These are phyloP conservation scores for Beauveria varroae DNA, from an alignment of 2,329 filamentous ascomycete species.

Conservation along the genomic window DNA sequence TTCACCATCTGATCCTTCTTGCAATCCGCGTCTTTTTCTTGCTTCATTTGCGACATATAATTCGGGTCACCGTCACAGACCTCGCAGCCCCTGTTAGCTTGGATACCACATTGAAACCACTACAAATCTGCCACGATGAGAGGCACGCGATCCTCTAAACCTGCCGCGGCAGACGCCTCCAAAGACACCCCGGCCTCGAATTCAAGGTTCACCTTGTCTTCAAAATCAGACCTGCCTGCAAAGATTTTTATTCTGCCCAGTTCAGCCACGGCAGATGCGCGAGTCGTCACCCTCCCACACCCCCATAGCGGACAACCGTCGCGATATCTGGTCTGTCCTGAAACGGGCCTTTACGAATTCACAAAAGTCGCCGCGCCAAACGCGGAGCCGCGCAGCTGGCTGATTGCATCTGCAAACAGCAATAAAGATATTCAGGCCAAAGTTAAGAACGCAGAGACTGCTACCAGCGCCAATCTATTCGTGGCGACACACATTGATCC, in stretches of 20 bases:
- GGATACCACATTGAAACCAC: background rate
- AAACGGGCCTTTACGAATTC: conserved; percentile 58
- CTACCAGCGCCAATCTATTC: conserved; percentile 66
- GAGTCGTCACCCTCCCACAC: conserved; percentile 53
- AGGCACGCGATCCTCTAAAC: conserved; percentile 39
- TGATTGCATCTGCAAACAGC: conserved; percentile 36
- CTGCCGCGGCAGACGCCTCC: conserved; percentile 18
- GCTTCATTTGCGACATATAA: background rate
- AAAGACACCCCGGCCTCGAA: conserved; percentile 23
- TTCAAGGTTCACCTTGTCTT: conserved; percentile 32
- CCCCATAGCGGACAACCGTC: conserved; percentile 47
- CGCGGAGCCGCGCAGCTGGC: conserved; percentile 52
- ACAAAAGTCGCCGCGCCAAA: conserved; percentile 48
- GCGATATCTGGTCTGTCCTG: conserved; percentile 55
- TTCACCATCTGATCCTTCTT: background rate
- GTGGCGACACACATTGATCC: conserved; percentile 79
- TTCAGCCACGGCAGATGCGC: conserved; percentile 43
- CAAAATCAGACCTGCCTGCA: conserved; percentile 35
- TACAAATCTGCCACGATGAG: conserved; percentile 32
- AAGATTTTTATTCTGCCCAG: conserved; percentile 55
- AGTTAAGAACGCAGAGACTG: conserved; percentile 36
- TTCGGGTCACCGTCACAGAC: too few relatives aligned
- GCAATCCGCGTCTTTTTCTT: background rate
- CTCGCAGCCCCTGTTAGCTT: background rate
- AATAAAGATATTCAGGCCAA: conserved; percentile 10